Base-by-base conservation (phyloP, 148 eudicot genomes). In the Vaccinium corymbosum region DNA sequence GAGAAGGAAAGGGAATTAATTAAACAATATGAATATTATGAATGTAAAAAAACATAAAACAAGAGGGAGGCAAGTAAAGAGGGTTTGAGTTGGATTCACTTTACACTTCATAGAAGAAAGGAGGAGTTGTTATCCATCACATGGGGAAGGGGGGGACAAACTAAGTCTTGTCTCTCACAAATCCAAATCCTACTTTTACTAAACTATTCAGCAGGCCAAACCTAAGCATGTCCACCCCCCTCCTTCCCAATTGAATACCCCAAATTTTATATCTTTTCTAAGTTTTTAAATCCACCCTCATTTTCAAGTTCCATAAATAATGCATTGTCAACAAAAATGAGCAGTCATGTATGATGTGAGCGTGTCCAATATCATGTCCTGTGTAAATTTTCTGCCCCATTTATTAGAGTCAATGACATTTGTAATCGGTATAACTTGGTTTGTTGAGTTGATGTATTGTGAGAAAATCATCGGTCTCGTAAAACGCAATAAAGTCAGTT, bases 31-130 rank as follows among this genome's bases (percentile, higher is more conserved):
- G 57, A 57, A 25, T 19, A 52, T 61, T 61, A 61, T 61, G 66
- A 64, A 64, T 0, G 70, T 9, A 22, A 22, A 7, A 50, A 76
- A 82, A 56, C 35, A 9, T 79, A 85, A 85, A 85, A 79, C 20
- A 35, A 68, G 80, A 64, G n/a, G 81, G 35, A 53, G 81, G 46
- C 86, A 87, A 70, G 85, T 35, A 82, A 87, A 77, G 84, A 81
- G 79, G 80, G 12, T 46, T 82, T 79, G 85, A 56, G 85, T 82
- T 77, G 87, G 85, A 72, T 80, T 48, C 85, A 86, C 88, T 86
- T 88, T 88, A 86, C 87, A 83, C 77, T 85, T 80, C 78, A 88
- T 81, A 48, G 74, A 84, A 86, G 87, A 73, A 85, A 82, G 71
- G 80, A 80, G 59, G 55, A 51, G 85, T 81, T 81, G 82, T 68